A percentile compares a stretch with the other conserved stretches of the same genome.
Conservation (phyloP, 2,329 filamentous ascomycete genomes). For the Fusarium oxysporum region DNA sequence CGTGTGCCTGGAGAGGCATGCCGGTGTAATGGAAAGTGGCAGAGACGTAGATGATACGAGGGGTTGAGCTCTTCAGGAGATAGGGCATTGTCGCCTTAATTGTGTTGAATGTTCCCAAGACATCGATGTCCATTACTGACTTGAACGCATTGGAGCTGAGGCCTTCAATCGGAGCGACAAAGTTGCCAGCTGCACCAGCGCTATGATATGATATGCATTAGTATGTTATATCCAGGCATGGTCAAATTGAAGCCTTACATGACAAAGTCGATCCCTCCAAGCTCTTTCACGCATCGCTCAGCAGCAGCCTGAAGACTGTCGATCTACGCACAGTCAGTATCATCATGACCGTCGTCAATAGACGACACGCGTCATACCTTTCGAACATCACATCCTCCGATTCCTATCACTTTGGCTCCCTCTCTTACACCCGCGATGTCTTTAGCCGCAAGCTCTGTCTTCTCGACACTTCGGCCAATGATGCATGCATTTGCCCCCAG, state of each 20-base stretch:
- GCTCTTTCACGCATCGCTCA: slow-evolving; percentile 81
- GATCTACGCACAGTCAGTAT: slow-evolving; percentile 35
- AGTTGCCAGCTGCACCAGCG: slow-evolving; percentile 95
- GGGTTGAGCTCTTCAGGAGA: slow-evolving; percentile 78
- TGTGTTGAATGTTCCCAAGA: slow-evolving; percentile 93
- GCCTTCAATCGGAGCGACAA: slow-evolving; percentile 85
- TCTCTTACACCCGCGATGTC: slow-evolving; percentile 83
- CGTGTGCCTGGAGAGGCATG: slow-evolving; percentile 86
- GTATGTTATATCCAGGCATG: background rate
- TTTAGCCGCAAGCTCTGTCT: slow-evolving; percentile 83
- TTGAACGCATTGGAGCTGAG: slow-evolving; percentile 93
- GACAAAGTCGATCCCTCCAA: slow-evolving; percentile 91
- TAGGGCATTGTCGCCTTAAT: slow-evolving; percentile 91
- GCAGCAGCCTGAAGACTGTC: slow-evolving; percentile 70
- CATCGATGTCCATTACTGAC: slow-evolving; percentile 95
- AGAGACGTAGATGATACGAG: slow-evolving; percentile 89
- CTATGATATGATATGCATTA: slow-evolving; percentile 55
- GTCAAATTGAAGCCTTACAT: slow-evolving; percentile 70
- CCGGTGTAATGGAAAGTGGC: slow-evolving; percentile 93
- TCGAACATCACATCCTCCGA: slow-evolving; percentile 84
- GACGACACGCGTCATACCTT: slow-evolving; percentile 58
- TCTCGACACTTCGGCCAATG: slow-evolving; percentile 87
- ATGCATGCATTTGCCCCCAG: slow-evolving; percentile 96
- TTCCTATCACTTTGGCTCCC: slow-evolving; percentile 86
- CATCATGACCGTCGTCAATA: background rate